A percentile compares a stretch with the other conserved stretches of the same genome.
Evolutionary conservation across 192 early-diverging fungal species (phyloP).

Genomic region (Mortierella hygrophila): DNA sequence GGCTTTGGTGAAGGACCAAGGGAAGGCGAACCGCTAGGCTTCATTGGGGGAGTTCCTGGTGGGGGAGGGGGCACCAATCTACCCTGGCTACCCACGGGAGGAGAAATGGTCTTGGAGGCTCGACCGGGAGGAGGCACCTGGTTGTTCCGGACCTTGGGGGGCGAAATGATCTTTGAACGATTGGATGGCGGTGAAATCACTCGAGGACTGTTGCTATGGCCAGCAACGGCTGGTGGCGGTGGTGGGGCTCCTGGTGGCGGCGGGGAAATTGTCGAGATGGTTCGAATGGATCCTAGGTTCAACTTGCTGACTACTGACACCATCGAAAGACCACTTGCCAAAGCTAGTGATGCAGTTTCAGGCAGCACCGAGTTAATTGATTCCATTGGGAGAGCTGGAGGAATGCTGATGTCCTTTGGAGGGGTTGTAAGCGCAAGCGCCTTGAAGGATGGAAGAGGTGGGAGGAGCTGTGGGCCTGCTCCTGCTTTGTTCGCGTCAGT

Average conservation of each 20-base stretch:
- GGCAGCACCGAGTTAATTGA: constrained; percentile 28
- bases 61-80: constrained; percentile 15
- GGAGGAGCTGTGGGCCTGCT: constrained; percentile 33
- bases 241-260: constrained; percentile 45
- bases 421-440: constrained; percentile 43
- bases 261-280: constrained; percentile 43
- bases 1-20: constrained; percentile 33
- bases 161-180: constrained; percentile 34
- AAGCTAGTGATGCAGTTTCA: constrained; percentile 41
- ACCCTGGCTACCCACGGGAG: constrained; percentile 15
- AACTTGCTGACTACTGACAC: constrained; percentile 27
- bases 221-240: constrained; percentile 21
- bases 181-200: constrained; percentile 33
- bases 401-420: constrained; percentile 31
- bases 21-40: constrained; percentile 23
- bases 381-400: neutral
- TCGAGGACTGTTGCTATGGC: constrained; percentile 19
- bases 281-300: constrained; percentile 22
- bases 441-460: constrained; percentile 42
- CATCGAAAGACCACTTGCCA: constrained; percentile 37
- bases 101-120: constrained; percentile 39
- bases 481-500: constrained; percentile 4
- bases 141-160: constrained; percentile 5
- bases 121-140: constrained; percentile 8
- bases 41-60: constrained; percentile 29